phyloP scores from a whole-genome alignment of 2,329 filamentous ascomycete genomes.

The Penicillium griseofulvum region DNA sequence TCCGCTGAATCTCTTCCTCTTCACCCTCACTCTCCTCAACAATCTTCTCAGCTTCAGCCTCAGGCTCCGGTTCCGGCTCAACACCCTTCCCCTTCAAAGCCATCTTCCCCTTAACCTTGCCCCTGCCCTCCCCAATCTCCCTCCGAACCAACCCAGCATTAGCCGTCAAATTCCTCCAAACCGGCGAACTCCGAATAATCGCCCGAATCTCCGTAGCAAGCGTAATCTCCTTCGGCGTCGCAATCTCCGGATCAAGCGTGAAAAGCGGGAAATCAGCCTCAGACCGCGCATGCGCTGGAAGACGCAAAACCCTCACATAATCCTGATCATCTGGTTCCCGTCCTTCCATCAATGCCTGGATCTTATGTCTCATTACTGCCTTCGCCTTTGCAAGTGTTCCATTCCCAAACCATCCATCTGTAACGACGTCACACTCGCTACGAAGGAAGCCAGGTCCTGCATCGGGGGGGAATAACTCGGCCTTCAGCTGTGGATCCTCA shows the following conservation, averaged over 20 bases:
- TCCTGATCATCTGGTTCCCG: conserved; percentile 33
- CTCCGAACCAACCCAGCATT: conserved; percentile 5
- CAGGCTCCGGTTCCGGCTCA: conserved; percentile 12
- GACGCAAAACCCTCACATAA: conserved; percentile 35
- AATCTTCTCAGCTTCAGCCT: conserved; percentile 14
- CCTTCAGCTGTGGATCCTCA: conserved; percentile 69
- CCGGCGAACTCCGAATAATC: conserved; percentile 32
- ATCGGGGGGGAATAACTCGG: conserved; percentile 62
- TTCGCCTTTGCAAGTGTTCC: conserved; percentile 81
- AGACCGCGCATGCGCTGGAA: conserved; percentile 37
- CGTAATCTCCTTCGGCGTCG: conserved; percentile 24
- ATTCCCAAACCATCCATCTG: conserved; percentile 80
- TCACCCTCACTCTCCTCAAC: conserved; percentile 31
- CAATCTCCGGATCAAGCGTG: conserved; percentile 23
- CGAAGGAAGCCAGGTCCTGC: conserved; percentile 52
- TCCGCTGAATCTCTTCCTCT: conserved; percentile 33
- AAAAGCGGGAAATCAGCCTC: conserved; percentile 25
- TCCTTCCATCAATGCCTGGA: conserved; percentile 60
- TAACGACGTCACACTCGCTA: conserved; percentile 56
- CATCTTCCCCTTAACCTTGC: conserved; percentile 11
- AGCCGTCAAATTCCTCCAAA: conserved; percentile 24
- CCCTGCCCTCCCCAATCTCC: conserved; percentile 3
- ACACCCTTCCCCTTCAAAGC: conserved; percentile 18
- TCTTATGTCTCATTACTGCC: conserved; percentile 83
- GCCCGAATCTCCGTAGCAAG: conserved; percentile 38